Evolutionary conservation across 176 grass and related monocot species (phyloP), one percentile per base, ranked within the genome.

Genomic region (Lolium multiflorum): DNA sequence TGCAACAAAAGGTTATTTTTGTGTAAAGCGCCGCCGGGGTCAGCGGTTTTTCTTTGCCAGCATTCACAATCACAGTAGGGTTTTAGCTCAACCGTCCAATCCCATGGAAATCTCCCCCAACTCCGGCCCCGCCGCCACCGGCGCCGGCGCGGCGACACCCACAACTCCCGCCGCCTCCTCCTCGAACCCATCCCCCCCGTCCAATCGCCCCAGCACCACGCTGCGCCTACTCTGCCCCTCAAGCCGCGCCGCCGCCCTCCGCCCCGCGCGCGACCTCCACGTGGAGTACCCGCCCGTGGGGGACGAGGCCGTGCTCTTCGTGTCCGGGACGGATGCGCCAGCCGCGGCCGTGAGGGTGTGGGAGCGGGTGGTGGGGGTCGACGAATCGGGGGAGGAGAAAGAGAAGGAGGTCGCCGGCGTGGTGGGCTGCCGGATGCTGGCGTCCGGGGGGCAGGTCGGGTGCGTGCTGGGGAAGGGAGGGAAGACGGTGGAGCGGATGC

Each of bases 391-490:
- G 46, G 89, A 67, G 18, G 81, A 61, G 62, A 78, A 85, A 78
- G 89, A 89, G 90, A 87, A 80, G 78, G 89, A 84, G 63, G 88
- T 87, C 25, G 17, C 82, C 39, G 84, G 89, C 43, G 56, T 52
- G 4, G 92, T 94, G 59, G 84, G 83, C 56, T 94, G 92, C 85
- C 87, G 87, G 72, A 89, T 94, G 50, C 89, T 92, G 72, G 90
- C 85, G 16, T 82, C 82, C 39, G 61, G 87, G 39, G 83, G 31
- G 49, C 92, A 88, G 82, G 89, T 92, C 1, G 92, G 92, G 5
- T 94, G 89, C 77, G 84, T 94, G 26, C 82, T 92, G 48, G 92
- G 92, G 15, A 94, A 92, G 88, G 92, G 89, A 15, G 90, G 92
- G 59, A 94, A 92, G 82, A 91, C 90, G 17, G 87, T 94, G 20